Conservation (phyloP, 2,329 filamentous ascomycete species). For the Coniochaeta hoffmannii region DNA sequence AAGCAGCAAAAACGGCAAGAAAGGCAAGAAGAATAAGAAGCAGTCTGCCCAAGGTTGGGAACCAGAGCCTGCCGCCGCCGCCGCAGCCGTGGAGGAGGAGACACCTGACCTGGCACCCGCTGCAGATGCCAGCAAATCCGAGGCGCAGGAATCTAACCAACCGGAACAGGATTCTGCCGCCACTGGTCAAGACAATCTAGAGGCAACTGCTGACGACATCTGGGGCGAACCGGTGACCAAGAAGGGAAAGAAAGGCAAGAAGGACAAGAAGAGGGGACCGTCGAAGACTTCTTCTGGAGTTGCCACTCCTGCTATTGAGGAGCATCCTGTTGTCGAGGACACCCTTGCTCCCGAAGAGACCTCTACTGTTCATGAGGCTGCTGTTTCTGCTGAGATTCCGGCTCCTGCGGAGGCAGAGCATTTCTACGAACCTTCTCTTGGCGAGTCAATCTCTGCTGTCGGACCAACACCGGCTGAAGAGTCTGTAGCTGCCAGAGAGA, state of each 20-base stretch:
- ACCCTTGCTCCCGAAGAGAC: neutral
- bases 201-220: constrained; percentile 3
- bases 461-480: neutral
- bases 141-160: neutral
- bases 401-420: neutral
- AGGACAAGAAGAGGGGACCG: constrained; percentile 22
- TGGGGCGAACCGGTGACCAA: constrained; percentile 12
- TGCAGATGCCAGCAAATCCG: neutral
- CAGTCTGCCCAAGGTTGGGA: neutral
- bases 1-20: constrained; percentile 5
- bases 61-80: neutral
- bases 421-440: neutral
- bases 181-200: neutral
- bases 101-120: neutral
- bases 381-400: neutral
- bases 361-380: neutral
- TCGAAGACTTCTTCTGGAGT: constrained; percentile 2
- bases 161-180: neutral
- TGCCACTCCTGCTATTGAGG: neutral
- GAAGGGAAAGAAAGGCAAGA: constrained; percentile 23
- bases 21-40: constrained; percentile 1
- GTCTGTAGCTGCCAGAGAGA: neutral
- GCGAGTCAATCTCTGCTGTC: neutral
- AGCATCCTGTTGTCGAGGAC: neutral
- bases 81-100: too few relatives aligned